A percentile compares a stretch with the other conserved stretches of the same genome.
Conservation (phyloP, 129 eudicot genomes). For the Ambrosia trifida region DNA sequence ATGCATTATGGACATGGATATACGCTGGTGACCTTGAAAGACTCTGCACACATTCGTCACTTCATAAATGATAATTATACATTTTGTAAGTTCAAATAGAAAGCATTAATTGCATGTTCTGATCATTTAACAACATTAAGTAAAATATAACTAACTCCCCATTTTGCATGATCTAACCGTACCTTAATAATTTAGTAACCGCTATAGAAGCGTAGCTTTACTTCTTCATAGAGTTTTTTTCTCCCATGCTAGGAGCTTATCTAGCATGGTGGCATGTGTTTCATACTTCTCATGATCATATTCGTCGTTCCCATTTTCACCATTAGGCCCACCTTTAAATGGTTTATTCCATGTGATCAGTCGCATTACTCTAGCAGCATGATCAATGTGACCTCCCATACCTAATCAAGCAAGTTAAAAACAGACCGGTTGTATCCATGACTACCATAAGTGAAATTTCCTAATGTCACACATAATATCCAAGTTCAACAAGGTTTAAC, state of each 20-base stretch:
- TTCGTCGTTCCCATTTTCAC: constrained; percentile 67
- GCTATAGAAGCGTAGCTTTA: constrained; percentile 52
- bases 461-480: too few relatives aligned
- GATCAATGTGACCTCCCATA: constrained; percentile 81
- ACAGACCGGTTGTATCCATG: too few relatives aligned
- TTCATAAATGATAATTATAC: constrained; percentile 23
- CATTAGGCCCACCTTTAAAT: constrained; percentile 64
- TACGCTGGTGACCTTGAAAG: constrained; percentile 91
- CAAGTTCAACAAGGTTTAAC: background rate
- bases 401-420: constrained; percentile 5
- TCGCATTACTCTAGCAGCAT: constrained; percentile 94
- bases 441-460: too few relatives aligned
- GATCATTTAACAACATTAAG: background rate
- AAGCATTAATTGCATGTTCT: background rate
- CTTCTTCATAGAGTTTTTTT: constrained; percentile 97
- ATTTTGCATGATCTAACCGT: constrained; percentile 75
- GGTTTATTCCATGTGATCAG: constrained; percentile 97
- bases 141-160: constrained; percentile 79
- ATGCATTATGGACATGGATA: constrained; percentile 88
- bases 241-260: constrained; percentile 96
- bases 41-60: constrained; percentile 85
- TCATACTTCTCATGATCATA: constrained; percentile 69
- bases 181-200: background rate
- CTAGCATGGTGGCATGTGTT: constrained; percentile 93
- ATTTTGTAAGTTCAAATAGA: background rate